Base-by-base conservation (phyloP, 1,284 basidiomycete genomes). In the Lentinula novae-zelandiae region DNA sequence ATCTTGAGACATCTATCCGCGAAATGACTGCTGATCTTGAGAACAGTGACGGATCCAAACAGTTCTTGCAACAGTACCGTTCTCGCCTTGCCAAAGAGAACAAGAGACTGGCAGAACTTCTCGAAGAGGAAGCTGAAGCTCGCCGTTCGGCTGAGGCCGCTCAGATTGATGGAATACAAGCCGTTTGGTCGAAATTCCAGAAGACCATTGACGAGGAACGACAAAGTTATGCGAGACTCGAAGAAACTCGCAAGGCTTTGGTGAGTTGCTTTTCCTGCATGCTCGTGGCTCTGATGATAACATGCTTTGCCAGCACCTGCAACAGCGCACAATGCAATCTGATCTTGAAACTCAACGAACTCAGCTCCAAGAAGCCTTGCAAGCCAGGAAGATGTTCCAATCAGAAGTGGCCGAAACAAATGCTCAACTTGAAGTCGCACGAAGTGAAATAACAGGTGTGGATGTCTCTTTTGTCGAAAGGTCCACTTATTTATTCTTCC, bases 241-340 rank as follows among this genome's bases (percentile, higher is more conserved):
- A 90, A 65, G 87, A 89, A 65, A 88, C 87, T n/a, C 79, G 85
- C 46, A 88, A 86, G 67, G 86, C 88, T 56, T 69, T 91, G 67
- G 89, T 89, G 70, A 60, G 82, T 72, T 17, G 17, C n/a, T 7
- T 42, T 60, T 15, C 49, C 17, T 20, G 6, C 17, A 42, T 17
- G 3, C 44, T 62, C 31, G 51, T 15, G 22, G 40, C 33, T 31
- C 12, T 34, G 58, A 20, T 58, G 6, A 48, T 60, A 46, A 54
- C 54, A 62, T 42, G 58, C 52, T 34, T 39, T 39, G 46, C 36
- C 27, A 20, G 53, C 59, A 46, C 66, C 80, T 85, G 15, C 87
- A 89, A 68, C 87, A 90, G 69, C 80, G 84, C n/a, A 80, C 82
- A 6, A 73, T 82, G 33, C 84, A 87, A 62, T 76, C 77, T 6